Conservation (phyloP, 306 rosid genomes). For the Castanea crenata region DNA sequence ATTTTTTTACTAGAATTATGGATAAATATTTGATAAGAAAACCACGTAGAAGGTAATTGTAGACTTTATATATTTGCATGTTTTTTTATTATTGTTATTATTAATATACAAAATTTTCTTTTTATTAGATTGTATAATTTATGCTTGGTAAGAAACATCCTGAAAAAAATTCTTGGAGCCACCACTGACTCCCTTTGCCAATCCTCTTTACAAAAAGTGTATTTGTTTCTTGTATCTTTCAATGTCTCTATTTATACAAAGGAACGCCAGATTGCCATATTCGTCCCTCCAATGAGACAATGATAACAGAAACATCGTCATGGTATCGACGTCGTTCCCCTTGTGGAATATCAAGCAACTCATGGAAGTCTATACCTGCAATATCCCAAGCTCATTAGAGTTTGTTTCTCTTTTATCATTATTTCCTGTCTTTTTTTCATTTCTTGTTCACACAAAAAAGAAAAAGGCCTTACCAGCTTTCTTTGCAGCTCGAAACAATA, state of each 20-base stretch:
- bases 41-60: no score
- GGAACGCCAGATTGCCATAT: slow-evolving; percentile 86
- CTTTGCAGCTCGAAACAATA: slow-evolving; percentile 62
- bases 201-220: slow-evolving; percentile 1
- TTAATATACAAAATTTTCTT: no score
- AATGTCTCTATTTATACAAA: slow-evolving; percentile 34
- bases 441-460: not conserved
- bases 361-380: slow-evolving; percentile 72
- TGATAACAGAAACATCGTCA: slow-evolving; percentile 70
- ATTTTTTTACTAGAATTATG: no score
- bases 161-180: no score
- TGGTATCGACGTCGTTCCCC: slow-evolving; percentile 85
- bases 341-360: slow-evolving; percentile 77
- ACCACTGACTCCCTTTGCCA: not conserved
- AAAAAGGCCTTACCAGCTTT: slow-evolving; percentile 51
- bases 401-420: not conserved
- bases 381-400: slow-evolving; percentile 8
- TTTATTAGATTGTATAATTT: no score
- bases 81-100: no score
- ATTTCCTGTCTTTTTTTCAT: not conserved
- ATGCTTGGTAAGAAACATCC: no score
- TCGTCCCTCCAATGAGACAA: slow-evolving; percentile 73
- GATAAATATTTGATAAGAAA: no score
- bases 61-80: no score
- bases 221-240: not conserved